phyloP scores from a whole-genome alignment of 2,329 filamentous ascomycete species.

The Verticillium dahliae region DNA sequence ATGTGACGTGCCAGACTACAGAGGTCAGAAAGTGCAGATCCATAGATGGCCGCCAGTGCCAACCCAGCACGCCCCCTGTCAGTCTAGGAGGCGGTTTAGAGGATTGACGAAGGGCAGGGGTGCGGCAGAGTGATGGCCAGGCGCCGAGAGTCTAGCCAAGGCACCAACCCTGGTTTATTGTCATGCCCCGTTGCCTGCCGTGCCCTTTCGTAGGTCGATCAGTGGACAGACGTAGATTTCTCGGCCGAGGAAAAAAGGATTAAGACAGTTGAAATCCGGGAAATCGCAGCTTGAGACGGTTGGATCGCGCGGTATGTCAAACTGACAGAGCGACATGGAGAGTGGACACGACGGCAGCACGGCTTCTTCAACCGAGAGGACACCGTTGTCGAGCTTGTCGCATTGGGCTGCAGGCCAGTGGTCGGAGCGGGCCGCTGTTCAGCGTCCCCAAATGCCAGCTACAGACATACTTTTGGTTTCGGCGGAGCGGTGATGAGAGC shows the following conservation, averaged over 20 bases:
- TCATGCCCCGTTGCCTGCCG: neutral
- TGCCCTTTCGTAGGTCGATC: neutral
- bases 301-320: neutral
- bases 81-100: neutral
- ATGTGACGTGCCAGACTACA: neutral
- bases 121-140: neutral
- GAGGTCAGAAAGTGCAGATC: conserved; percentile 1
- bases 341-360: neutral
- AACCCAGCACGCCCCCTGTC: neutral
- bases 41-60: neutral
- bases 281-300: neutral
- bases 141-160: neutral
- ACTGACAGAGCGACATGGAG: neutral
- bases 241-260: neutral
- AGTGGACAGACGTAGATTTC: neutral
- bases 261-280: neutral
- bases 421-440: neutral
- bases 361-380: neutral
- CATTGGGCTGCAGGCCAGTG: neutral
- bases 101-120: neutral
- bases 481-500: neutral
- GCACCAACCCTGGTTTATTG: neutral
- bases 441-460: neutral
- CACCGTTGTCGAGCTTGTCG: neutral
- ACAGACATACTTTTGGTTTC: neutral